These are phyloP conservation scores for Tremella mesenterica DNA, from an alignment of 768 basidiomycete species.

Conservation along the genomic window DNA sequence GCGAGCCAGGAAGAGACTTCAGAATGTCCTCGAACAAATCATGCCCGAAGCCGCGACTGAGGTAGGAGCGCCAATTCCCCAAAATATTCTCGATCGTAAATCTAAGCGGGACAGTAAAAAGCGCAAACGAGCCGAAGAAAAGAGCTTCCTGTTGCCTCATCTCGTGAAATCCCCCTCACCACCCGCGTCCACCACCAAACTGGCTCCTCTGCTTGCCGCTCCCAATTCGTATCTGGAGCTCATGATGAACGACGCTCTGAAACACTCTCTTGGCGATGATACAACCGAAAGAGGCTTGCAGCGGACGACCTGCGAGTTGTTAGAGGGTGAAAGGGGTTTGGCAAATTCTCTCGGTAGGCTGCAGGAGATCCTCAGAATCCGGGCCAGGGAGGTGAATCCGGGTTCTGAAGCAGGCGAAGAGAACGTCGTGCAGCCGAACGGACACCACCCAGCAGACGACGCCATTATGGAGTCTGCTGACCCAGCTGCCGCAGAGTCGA, in stretches of 20 bases:
- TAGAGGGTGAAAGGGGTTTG: slow-evolving; percentile 43
- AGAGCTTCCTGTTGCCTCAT: slow-evolving; percentile 27
- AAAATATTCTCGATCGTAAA: slow-evolving; percentile 15
- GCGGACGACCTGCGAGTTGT: slow-evolving; percentile 41
- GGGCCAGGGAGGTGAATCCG: slow-evolving; percentile 14
- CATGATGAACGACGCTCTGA: slow-evolving; percentile 36
- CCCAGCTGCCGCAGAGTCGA: neutral
- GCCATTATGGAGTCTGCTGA: neutral
- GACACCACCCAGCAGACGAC: neutral
- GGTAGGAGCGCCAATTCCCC: slow-evolving; percentile 20
- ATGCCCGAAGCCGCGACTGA: slow-evolving; percentile 35
- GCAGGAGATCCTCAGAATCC: slow-evolving; percentile 26
- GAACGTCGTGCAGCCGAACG: no score
- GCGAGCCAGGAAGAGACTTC: slow-evolving; percentile 26
- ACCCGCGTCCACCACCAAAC: slow-evolving; percentile 19
- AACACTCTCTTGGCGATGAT: slow-evolving; percentile 42
- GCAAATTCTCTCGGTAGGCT: slow-evolving; percentile 37
- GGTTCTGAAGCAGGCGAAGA: neutral
- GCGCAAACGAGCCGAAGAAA: slow-evolving; percentile 13
- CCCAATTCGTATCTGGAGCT: slow-evolving; percentile 41
- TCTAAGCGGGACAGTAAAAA: slow-evolving; percentile 8
- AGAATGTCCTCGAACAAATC: slow-evolving; percentile 23
- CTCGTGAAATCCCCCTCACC: slow-evolving; percentile 31
- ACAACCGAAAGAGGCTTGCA: slow-evolving; percentile 42
- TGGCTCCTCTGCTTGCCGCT: slow-evolving; percentile 30